A percentile compares a stretch with the other conserved stretches of the same genome.
Conservation (phyloP, 805 yeast species). For the Kodamaea sagamina region DNA sequence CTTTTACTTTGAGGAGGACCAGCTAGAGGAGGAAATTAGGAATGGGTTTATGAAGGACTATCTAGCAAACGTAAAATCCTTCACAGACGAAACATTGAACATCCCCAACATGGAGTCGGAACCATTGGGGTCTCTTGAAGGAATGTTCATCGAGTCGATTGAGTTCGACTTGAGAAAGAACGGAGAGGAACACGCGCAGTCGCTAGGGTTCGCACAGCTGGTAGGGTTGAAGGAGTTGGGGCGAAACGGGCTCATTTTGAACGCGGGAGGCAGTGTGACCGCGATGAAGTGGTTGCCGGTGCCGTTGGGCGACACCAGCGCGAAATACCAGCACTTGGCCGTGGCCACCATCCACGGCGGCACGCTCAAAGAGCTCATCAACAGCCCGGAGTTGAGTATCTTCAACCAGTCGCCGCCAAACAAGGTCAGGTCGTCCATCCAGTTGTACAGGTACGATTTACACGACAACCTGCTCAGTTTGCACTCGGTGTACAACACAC, state of each 20-base stretch:
- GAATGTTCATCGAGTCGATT: background rate
- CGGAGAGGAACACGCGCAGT: background rate
- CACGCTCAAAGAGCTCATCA: conserved; percentile 23
- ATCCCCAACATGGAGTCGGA: conserved; percentile 14
- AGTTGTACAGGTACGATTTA: conserved; percentile 44
- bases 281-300: conserved; percentile 54
- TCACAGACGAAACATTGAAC: conserved; percentile 7
- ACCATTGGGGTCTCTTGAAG: background rate
- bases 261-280: conserved; percentile 55
- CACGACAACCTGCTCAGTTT: conserved; percentile 28
- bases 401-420: conserved; percentile 20
- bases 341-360: conserved; percentile 45
- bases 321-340: conserved; percentile 46
- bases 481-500: conserved; percentile 31
- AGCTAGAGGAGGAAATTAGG: conserved; percentile 19
- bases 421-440: conserved; percentile 40
- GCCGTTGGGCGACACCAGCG: conserved; percentile 15
- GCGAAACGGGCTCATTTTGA: conserved; percentile 43
- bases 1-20: conserved; percentile 42
- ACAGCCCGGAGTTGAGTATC: conserved; percentile 32
- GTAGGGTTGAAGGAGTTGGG: conserved; percentile 14
- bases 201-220: conserved; percentile 6
- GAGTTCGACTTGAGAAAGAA: conserved; percentile 6
- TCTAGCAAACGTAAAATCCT: too few relatives aligned
- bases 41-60: conserved; percentile 13